These are phyloP conservation scores for Fraxinus greggii DNA, from an alignment of 305 asterid genomes.

Conservation along the genomic window DNA sequence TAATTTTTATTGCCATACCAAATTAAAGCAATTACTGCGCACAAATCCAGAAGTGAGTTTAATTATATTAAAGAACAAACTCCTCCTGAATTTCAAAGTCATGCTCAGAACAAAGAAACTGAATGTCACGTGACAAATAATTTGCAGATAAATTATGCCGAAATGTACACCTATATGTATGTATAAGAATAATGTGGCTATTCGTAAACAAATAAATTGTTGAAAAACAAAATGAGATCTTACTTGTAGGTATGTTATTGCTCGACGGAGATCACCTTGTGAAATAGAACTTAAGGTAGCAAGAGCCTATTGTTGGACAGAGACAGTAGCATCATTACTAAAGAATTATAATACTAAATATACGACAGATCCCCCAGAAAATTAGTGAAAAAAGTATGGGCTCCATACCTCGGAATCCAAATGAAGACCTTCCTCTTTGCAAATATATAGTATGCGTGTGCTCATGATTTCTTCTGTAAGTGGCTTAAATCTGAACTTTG, in stretches of 20 bases:
- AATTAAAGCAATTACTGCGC: not conserved
- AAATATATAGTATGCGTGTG: conserved; percentile 66
- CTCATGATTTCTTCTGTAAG: conserved; percentile 84
- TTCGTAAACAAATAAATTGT: not conserved
- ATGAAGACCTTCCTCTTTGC: conserved; percentile 80
- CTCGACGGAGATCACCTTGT: conserved; percentile 90
- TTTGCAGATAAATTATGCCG: not conserved
- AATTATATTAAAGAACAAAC: not conserved
- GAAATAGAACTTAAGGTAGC: conserved; percentile 77
- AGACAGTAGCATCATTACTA: not conserved
- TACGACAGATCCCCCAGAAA: not conserved
- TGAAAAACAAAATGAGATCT: conserved; percentile 27
- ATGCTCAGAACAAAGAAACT: not conserved
- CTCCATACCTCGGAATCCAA: conserved; percentile 69
- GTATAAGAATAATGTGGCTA: not conserved
- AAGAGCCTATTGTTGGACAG: conserved; percentile 55
- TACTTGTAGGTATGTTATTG: conserved; percentile 90
- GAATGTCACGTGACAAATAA: not conserved
- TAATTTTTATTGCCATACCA: not conserved
- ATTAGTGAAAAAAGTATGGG: conserved; percentile 15
- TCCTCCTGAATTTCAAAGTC: not conserved
- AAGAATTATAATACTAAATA: not conserved
- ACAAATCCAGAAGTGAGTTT: not conserved
- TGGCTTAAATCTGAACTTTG: conserved; percentile 91
- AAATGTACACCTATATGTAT: not conserved